Evolutionary conservation across 225 moss, liverwort and hornwort genomes (phyloP).

Genomic region (Pseudoscleropodium purum): DNA sequence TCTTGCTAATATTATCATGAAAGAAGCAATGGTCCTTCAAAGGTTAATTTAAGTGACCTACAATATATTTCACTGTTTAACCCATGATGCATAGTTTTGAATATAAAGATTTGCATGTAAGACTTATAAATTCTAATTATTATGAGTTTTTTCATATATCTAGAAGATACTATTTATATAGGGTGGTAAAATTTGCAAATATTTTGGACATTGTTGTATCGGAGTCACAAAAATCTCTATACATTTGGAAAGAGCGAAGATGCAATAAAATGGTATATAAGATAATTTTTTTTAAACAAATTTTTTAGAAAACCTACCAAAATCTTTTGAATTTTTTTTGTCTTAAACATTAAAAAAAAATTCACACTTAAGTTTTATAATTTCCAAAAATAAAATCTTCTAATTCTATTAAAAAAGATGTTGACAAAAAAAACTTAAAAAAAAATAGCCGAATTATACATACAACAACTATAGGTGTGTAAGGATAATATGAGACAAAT

Average conservation of each 20-base stretch:
- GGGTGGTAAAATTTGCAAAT: background rate
- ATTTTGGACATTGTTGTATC: background rate
- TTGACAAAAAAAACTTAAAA: background rate
- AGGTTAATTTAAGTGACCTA: background rate
- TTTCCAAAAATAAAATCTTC: background rate
- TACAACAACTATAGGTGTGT: background rate
- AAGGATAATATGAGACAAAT: background rate
- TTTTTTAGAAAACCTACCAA: rapidly evolving
- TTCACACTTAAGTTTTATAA: background rate
- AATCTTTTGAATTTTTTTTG: background rate
- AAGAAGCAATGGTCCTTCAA: background rate
- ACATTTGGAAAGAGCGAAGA: background rate
- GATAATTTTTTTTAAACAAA: too few relatives aligned
- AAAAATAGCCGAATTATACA: background rate
- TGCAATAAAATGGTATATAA: background rate
- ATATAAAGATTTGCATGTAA: background rate
- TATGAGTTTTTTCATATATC: background rate
- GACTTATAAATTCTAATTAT: background rate
- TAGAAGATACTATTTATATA: background rate
- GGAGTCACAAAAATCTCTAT: background rate
- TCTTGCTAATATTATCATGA: too few relatives aligned
- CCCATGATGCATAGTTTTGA: background rate
- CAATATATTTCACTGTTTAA: background rate
- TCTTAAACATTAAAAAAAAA: too few relatives aligned
- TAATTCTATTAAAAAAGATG: background rate